Evolutionary conservation across 1,284 basidiomycete species (phyloP).

Genomic region (Boletellus dicymbophilus): DNA sequence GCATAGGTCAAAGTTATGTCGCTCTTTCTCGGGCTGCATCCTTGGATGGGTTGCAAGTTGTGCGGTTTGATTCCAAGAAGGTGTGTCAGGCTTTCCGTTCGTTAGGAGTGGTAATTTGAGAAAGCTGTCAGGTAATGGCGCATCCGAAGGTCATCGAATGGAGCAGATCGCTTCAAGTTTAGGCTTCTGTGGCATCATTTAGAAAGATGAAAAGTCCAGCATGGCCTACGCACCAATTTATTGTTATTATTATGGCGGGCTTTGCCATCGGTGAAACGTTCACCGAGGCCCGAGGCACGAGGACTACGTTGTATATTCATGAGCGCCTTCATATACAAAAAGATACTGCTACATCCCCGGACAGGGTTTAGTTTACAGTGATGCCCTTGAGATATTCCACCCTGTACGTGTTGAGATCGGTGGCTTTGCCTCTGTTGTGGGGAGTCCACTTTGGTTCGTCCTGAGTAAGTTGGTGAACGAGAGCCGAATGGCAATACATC

Average conservation of each 20-base stretch:
- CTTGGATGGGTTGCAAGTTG: slow-evolving; percentile 77
- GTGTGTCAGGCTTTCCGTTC: slow-evolving; percentile 34
- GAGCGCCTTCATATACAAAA: not conserved
- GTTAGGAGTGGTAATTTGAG: not conserved
- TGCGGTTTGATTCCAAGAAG: slow-evolving; percentile 73
- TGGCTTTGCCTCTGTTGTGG: slow-evolving; percentile 60
- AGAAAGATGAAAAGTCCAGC: too few species aligned
- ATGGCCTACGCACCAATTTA: slow-evolving; percentile 1
- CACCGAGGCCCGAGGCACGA: too few species aligned
- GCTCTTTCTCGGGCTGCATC: slow-evolving; percentile 83
- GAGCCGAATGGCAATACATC: not conserved
- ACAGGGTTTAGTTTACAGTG: slow-evolving; percentile 29
- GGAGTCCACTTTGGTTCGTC: slow-evolving; percentile 90
- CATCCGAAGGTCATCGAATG: slow-evolving; percentile 53
- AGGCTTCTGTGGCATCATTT: too few species aligned
- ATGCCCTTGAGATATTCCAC: slow-evolving; percentile 57
- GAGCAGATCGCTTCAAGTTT: slow-evolving; percentile 37
- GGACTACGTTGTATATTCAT: not conserved
- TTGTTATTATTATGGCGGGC: too few species aligned
- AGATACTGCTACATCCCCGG: not conserved
- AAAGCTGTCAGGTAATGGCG: slow-evolving; percentile 44
- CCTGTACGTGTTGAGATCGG: slow-evolving; percentile 68
- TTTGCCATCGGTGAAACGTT: too few species aligned
- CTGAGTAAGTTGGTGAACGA: slow-evolving; percentile 37
- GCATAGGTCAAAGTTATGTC: slow-evolving; percentile 74